These are phyloP conservation scores for Thielaviopsis populi DNA, from an alignment of 2,329 filamentous ascomycete genomes.

Conservation along the genomic window DNA sequence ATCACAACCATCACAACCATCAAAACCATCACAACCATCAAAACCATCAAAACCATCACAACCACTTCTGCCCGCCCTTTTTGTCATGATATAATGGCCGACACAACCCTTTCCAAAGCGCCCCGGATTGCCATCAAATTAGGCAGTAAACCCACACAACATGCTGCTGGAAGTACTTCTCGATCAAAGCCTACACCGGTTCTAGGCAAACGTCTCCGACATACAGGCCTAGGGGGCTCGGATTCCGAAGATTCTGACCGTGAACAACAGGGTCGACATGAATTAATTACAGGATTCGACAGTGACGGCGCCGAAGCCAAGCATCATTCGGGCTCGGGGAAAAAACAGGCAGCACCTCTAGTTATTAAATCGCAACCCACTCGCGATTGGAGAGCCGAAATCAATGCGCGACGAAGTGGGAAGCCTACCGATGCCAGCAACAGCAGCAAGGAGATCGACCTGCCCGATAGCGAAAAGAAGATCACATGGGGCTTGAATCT, in stretches of 20 bases:
- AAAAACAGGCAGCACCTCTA: slow-evolving; percentile 9
- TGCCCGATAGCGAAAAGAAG: slow-evolving; percentile 35
- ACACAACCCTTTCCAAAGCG: slow-evolving; percentile 9
- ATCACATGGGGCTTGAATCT: slow-evolving; percentile 38
- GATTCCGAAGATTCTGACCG: slow-evolving; percentile 16
- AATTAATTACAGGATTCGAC: slow-evolving; percentile 15
- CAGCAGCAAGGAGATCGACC: background rate
- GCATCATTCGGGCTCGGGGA: background rate
- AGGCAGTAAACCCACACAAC: slow-evolving; percentile 10
- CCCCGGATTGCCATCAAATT: slow-evolving; percentile 18
- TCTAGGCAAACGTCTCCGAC: slow-evolving; percentile 17
- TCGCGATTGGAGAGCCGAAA: slow-evolving; percentile 16
- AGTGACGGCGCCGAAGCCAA: slow-evolving; percentile 2
- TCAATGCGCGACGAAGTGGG: slow-evolving; percentile 3
- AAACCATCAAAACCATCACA: background rate
- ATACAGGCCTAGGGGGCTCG: slow-evolving; percentile 13
- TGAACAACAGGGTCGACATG: slow-evolving; percentile 10
- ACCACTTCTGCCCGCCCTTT: background rate
- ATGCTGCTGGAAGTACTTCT: background rate
- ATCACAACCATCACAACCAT: background rate
- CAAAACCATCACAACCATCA: too few relatives aligned
- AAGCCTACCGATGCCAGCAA: background rate
- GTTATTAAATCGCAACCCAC: slow-evolving; percentile 16
- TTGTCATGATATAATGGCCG: slow-evolving; percentile 9
- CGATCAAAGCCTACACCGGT: slow-evolving; percentile 11